Evolutionary conservation across 768 basidiomycete species (phyloP).

Genomic region (Dioszegia aurantiaca): DNA sequence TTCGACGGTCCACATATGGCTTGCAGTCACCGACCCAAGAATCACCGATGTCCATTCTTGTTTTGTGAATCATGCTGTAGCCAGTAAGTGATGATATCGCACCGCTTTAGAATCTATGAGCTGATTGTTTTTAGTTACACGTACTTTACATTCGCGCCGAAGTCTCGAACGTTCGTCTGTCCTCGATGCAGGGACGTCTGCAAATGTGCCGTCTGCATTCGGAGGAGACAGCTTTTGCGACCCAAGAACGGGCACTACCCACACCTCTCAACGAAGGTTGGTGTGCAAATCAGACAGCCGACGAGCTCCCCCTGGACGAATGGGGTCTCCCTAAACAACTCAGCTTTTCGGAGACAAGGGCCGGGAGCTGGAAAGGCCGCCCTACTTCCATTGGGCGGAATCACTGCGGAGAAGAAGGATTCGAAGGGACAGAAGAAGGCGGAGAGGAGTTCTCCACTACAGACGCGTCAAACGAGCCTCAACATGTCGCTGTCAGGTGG

Average conservation of each 20-base stretch:
- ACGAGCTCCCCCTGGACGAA: no score
- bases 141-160: slow-evolving; percentile 46
- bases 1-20: slow-evolving; percentile 45
- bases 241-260: no score
- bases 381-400: no score
- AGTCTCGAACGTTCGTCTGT: slow-evolving; percentile 46
- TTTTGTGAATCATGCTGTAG: slow-evolving; percentile 48
- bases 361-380: no score
- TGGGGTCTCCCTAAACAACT: no score
- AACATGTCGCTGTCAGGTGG: no score
- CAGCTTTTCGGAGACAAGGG: no score
- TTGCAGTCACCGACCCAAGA: slow-evolving; percentile 36
- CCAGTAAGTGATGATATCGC: slow-evolving; percentile 25
- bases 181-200: slow-evolving; percentile 48
- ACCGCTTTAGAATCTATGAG: not conserved
- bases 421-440: slow-evolving; percentile 15
- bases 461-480: no score
- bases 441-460: no score
- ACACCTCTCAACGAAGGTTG: no score
- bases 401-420: not conserved
- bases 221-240: slow-evolving; percentile 23
- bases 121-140: slow-evolving; percentile 29
- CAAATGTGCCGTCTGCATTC: slow-evolving; percentile 45
- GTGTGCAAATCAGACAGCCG: no score
- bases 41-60: slow-evolving; percentile 26